Evolutionary conservation across 2,329 filamentous ascomycete genomes (phyloP).

Genomic region (Colletotrichum viniferum): DNA sequence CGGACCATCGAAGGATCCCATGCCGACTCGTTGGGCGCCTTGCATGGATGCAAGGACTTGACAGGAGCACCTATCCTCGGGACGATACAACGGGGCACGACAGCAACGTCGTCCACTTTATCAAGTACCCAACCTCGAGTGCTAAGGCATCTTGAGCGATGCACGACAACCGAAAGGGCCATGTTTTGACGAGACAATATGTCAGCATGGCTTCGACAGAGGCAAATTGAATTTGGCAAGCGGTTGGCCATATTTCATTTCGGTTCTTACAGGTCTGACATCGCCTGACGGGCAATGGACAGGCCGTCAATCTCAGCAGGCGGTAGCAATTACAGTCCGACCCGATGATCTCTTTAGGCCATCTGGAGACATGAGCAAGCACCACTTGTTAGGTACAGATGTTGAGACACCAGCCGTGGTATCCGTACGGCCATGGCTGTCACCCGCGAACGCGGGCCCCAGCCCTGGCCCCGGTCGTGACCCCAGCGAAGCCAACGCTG

Average conservation of each 20-base stretch:
- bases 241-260: neutral
- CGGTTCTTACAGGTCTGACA: neutral
- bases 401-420: neutral
- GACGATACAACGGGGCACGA: slow-evolving; percentile 1
- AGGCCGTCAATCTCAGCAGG: neutral
- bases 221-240: neutral
- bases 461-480: slow-evolving; percentile 2
- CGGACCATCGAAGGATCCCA: slow-evolving; percentile 4
- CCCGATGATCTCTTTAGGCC: neutral
- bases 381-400: neutral
- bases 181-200: neutral
- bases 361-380: slow-evolving; percentile 1
- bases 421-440: slow-evolving; percentile 10
- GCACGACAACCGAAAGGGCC: neutral
- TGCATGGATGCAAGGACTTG: slow-evolving; percentile 15
- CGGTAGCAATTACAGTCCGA: neutral
- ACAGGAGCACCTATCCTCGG: slow-evolving; percentile 11
- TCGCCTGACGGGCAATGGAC: neutral
- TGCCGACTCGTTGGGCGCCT: neutral
- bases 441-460: neutral
- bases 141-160: neutral
- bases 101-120: neutral
- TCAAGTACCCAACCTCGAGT: neutral
- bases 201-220: neutral
- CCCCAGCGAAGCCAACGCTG: slow-evolving; percentile 13